These are phyloP conservation scores for Magnaporthiopsis incrustans DNA, from an alignment of 2,329 filamentous ascomycete species.

Conservation along the genomic window DNA sequence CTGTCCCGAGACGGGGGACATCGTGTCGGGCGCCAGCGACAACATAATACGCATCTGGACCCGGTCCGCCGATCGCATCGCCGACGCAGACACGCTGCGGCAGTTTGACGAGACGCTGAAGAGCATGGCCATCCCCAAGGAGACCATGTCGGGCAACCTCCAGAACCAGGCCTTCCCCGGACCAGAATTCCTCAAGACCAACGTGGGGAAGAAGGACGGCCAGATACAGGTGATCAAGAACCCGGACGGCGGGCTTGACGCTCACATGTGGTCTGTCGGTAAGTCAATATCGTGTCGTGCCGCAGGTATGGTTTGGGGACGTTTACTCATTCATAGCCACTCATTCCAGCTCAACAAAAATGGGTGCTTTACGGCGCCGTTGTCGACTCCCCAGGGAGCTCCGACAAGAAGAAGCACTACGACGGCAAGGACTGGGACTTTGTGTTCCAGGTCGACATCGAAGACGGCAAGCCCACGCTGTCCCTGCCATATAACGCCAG, in stretches of 20 bases:
- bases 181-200: conserved; percentile 73
- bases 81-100: conserved; percentile 57
- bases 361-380: conserved; percentile 93
- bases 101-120: conserved; percentile 78
- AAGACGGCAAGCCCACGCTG: conserved; percentile 84
- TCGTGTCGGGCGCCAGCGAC: conserved; percentile 90
- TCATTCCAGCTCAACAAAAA: conserved; percentile 44
- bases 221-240: conserved; percentile 90
- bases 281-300: conserved; percentile 17
- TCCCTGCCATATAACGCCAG: conserved; percentile 92
- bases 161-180: conserved; percentile 91
- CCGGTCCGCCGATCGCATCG: conserved; percentile 59
- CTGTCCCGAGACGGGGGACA: conserved; percentile 75
- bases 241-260: conserved; percentile 70
- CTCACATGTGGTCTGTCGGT: conserved; percentile 75
- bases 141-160: conserved; percentile 66
- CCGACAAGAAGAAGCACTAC: conserved; percentile 67
- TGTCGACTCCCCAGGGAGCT: conserved; percentile 79
- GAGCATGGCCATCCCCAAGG: conserved; percentile 77
- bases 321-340: neutral
- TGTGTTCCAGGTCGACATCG: conserved; percentile 93
- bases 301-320: neutral
- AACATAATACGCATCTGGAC: conserved; percentile 79
- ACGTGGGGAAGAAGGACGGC: conserved; percentile 88
- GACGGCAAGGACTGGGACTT: conserved; percentile 88